phyloP scores from a whole-genome alignment of 2,329 filamentous ascomycete species.

The Plectosphaerella cucumerina region DNA sequence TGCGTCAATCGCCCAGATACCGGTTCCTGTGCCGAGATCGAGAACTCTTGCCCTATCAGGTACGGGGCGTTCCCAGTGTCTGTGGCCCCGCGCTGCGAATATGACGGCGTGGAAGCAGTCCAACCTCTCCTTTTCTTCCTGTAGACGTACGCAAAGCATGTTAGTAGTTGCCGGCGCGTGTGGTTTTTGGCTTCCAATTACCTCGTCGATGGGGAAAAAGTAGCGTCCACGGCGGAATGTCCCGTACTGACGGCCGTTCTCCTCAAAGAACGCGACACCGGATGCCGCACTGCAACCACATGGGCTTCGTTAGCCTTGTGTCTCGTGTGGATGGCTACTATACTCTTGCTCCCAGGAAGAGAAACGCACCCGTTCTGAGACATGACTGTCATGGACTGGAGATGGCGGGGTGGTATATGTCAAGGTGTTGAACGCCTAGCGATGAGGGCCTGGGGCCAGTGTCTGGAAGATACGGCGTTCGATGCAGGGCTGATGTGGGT shows the following conservation, averaged over 20 bases:
- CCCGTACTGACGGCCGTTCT: constrained; percentile 69
- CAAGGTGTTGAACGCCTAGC: background rate
- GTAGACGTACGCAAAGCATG: constrained; percentile 1
- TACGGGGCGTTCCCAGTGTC: constrained; percentile 14
- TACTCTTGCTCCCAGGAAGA: too few species aligned
- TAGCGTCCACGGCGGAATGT: constrained; percentile 66
- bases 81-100: constrained; percentile 53
- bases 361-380: constrained; percentile 23
- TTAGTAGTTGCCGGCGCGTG: too few species aligned
- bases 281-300: constrained; percentile 16
- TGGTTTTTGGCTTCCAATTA: too few species aligned
- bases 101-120: constrained; percentile 82
- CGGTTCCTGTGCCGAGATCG: constrained; percentile 79
- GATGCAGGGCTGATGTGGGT: too few species aligned
- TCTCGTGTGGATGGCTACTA: too few species aligned
- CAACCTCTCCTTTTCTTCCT: constrained; percentile 71
- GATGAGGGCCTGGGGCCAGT: too few species aligned
- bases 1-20: constrained; percentile 88
- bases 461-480: too few species aligned
- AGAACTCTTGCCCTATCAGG: constrained; percentile 38
- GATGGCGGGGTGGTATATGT: background rate
- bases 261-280: constrained; percentile 32
- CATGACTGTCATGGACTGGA: constrained; percentile 21
- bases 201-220: constrained; percentile 73
- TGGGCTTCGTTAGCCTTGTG: background rate